These are phyloP conservation scores for Haplosporangium gracile DNA, from an alignment of 192 early-diverging fungal genomes.

Conservation along the genomic window DNA sequence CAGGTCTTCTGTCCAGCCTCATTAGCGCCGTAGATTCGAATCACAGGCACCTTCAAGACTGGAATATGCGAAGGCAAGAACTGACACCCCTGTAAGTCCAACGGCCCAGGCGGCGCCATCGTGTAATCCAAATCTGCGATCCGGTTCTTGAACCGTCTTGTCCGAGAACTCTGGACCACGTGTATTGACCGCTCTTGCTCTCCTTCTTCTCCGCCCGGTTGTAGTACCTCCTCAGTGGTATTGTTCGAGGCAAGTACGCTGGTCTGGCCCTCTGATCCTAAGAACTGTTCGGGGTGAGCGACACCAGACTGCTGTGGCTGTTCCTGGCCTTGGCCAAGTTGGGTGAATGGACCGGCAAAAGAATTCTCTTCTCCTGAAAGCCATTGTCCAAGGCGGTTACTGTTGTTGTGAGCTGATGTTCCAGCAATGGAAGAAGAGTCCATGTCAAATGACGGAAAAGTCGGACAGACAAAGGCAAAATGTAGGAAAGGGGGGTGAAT, in stretches of 20 bases:
- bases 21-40: constrained; percentile 88
- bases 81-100: constrained; percentile 48
- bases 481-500: background rate
- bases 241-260: background rate
- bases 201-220: background rate
- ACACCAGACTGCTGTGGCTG: background rate
- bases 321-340: background rate
- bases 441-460: background rate
- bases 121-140: constrained; percentile 78
- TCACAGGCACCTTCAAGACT: constrained; percentile 71
- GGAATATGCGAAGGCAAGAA: constrained; percentile 59
- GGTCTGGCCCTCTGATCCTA: background rate
- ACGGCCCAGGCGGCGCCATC: constrained; percentile 59
- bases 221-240: background rate
- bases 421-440: background rate
- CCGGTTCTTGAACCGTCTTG: constrained; percentile 57
- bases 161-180: background rate
- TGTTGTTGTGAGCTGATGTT: background rate
- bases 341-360: background rate
- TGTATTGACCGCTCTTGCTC: background rate
- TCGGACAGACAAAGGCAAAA: background rate
- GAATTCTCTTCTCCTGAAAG: background rate
- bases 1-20: constrained; percentile 77
- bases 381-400: background rate
- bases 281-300: too few relatives aligned